Conservation (phyloP, 345 rosid genomes). For the Corymbia maculata region DNA sequence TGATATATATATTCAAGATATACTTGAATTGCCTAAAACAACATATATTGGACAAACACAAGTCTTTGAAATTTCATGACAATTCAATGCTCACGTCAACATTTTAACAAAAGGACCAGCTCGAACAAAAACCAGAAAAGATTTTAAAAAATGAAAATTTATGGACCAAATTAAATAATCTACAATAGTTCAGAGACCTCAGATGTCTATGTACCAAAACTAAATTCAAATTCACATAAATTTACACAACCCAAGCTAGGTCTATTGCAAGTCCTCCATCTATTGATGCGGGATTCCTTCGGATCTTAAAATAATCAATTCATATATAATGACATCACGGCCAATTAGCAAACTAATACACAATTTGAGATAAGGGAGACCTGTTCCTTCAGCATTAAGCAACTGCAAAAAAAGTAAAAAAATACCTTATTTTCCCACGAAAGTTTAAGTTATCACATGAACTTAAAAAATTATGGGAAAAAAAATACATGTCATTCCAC, state of each 20-base stretch:
- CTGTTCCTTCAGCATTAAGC: no score
- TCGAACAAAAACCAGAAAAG: background rate
- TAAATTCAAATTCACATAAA: no score
- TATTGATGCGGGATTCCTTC: background rate
- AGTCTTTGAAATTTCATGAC: background rate
- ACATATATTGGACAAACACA: background rate
- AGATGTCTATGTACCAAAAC: background rate
- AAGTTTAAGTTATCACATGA: background rate
- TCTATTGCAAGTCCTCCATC: background rate
- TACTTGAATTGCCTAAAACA: background rate
- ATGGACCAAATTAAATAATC: background rate
- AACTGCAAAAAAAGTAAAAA: no score
- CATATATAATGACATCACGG: background rate
- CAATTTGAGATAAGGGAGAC: background rate
- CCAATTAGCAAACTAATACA: background rate
- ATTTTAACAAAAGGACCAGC: background rate
- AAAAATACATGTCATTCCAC: background rate
- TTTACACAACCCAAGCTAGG: background rate
- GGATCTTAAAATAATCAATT: background rate
- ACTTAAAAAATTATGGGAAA: background rate
- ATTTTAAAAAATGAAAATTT: background rate
- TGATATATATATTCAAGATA: no score
- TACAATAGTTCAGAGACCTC: background rate
- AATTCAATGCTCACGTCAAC: background rate
- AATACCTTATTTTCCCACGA: no score